Conservation (phyloP, 2,329 filamentous ascomycete species). For the Calonectria multiphialidica region DNA sequence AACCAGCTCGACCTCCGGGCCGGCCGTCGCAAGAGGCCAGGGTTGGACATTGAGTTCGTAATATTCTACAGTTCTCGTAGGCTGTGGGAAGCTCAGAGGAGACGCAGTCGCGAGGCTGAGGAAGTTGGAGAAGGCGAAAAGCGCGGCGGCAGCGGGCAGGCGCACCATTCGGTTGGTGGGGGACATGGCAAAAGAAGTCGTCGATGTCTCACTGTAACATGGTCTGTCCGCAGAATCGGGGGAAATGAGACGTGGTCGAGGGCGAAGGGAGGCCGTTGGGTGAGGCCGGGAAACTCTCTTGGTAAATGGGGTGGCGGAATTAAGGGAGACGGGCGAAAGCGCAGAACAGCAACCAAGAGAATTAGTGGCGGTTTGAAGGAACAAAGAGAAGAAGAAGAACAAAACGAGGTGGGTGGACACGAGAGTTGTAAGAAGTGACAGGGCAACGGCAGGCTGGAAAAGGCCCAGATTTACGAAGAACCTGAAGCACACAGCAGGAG, state of each 20-base stretch:
- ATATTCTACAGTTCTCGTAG: conserved; percentile 53
- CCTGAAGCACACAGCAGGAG: not conserved
- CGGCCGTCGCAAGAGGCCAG: conserved; percentile 57
- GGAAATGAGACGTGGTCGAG: conserved; percentile 19
- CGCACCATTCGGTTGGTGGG: conserved; percentile 48
- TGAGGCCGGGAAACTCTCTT: not conserved
- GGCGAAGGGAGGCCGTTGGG: not conserved
- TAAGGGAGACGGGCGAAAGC: conserved; percentile 18
- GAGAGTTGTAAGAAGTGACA: conserved; percentile 31
- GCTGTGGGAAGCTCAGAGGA: conserved; percentile 55
- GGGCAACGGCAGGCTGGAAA: conserved; percentile 22
- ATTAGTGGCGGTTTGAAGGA: conserved; percentile 13
- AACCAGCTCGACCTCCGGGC: conserved; percentile 46
- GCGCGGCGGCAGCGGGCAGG: conserved; percentile 50
- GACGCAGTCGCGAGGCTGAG: conserved; percentile 50
- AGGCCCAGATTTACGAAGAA: conserved; percentile 21
- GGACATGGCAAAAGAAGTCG: conserved; percentile 39
- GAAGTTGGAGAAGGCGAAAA: conserved; percentile 50
- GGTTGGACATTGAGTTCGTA: conserved; percentile 54
- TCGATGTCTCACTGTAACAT: conserved; percentile 41
- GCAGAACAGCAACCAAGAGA: not conserved
- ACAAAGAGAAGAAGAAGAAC: conserved; percentile 30
- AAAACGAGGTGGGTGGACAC: conserved; percentile 31
- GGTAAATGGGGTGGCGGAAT: not conserved
- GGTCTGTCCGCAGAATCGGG: conserved; percentile 19